Conservation (phyloP, 305 asterid species). For the Rubia tinctorum region DNA sequence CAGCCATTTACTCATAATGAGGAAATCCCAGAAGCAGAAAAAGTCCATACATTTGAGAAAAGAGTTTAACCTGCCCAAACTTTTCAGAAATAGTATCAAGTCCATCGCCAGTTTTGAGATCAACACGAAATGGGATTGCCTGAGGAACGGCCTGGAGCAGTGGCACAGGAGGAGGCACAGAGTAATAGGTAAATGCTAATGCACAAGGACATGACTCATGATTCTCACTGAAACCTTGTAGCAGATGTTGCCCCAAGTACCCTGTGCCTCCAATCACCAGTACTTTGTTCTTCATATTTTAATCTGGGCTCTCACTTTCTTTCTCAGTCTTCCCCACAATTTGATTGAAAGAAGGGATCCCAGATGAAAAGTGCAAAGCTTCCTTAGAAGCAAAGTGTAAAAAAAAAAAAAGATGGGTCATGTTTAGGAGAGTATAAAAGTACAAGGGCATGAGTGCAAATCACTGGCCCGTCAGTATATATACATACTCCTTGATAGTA, state of each 20-base stretch:
- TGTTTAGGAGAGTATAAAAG: neutral
- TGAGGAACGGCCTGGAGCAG: conserved; percentile 60
- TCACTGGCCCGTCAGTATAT: neutral
- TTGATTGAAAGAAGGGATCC: too few relatives aligned
- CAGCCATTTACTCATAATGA: neutral
- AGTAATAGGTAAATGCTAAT: conserved; percentile 62
- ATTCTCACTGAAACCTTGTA: neutral
- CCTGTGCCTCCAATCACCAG: conserved; percentile 3
- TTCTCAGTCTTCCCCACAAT: neutral
- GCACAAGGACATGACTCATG: conserved; percentile 25
- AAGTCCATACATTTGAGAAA: neutral
- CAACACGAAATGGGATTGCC: conserved; percentile 58
- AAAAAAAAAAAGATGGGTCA: neutral
- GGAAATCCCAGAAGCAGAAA: neutral
- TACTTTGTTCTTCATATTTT: neutral
- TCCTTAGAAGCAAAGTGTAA: neutral
- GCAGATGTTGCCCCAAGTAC: neutral
- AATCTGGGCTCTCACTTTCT: neutral
- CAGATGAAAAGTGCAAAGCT: neutral
- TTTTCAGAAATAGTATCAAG: conserved; percentile 43
- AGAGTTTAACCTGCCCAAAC: conserved; percentile 59
- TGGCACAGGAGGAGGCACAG: conserved; percentile 36
- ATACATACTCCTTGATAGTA: neutral
- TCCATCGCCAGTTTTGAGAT: conserved; percentile 60
- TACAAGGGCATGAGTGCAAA: neutral